Evolutionary conservation across 768 basidiomycete genomes (phyloP).

Genomic region (Lactifluus volemus): DNA sequence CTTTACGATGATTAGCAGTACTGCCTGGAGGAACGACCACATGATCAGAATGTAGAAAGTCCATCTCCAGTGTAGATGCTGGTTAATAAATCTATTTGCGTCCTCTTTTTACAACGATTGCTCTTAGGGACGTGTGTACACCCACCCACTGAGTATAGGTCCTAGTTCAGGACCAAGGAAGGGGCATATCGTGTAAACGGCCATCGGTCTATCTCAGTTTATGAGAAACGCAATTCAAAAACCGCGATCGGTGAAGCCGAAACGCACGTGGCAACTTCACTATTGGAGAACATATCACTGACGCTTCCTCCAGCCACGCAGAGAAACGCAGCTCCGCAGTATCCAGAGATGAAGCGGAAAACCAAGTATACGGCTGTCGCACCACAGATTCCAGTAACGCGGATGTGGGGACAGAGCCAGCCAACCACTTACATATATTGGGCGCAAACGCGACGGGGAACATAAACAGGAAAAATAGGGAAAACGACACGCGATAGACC

Average conservation of each 20-base stretch:
- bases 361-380: slow-evolving; percentile 45
- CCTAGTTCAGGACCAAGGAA: slow-evolving; percentile 51
- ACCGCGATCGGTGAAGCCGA: background rate
- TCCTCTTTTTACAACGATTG: background rate
- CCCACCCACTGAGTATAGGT: slow-evolving; percentile 53
- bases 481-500: slow-evolving; percentile 55
- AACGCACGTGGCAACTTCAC: slow-evolving; percentile 50
- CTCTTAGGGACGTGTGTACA: background rate
- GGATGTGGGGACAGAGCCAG: background rate
- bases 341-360: slow-evolving; percentile 50
- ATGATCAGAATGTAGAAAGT: slow-evolving; percentile 63
- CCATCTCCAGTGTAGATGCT: slow-evolving; percentile 66
- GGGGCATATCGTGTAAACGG: slow-evolving; percentile 42
- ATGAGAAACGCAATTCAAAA: background rate
- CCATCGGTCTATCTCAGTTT: slow-evolving; percentile 39
- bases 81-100: slow-evolving; percentile 3
- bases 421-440: slow-evolving; percentile 40
- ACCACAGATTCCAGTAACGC: background rate
- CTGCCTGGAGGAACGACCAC: slow-evolving; percentile 52
- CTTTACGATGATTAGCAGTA: slow-evolving; percentile 44
- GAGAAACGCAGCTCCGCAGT: slow-evolving; percentile 48
- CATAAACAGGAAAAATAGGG: slow-evolving; percentile 51
- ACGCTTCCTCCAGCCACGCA: slow-evolving; percentile 55
- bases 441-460: slow-evolving; percentile 71
- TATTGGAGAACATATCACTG: slow-evolving; percentile 47